These are phyloP conservation scores for Bretschneidera sinensis DNA, from an alignment of 345 rosid genomes.

Conservation along the genomic window DNA sequence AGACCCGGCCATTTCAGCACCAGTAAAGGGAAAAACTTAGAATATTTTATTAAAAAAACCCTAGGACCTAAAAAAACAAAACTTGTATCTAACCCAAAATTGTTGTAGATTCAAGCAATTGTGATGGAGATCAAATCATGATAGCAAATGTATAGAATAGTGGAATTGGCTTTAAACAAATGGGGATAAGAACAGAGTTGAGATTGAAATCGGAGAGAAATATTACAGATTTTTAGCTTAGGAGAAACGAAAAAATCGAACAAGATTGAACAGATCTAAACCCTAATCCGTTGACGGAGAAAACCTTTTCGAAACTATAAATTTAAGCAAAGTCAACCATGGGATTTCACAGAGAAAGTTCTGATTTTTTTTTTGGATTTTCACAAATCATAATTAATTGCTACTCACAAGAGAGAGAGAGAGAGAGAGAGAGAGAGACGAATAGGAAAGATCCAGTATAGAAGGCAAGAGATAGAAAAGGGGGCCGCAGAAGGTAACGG, in stretches of 20 bases:
- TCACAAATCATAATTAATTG: too few relatives aligned
- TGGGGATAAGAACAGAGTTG: too few relatives aligned
- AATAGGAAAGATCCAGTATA: neutral
- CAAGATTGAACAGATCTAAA: conserved; percentile 6
- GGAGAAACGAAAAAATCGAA: too few relatives aligned
- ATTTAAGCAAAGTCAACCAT: conserved; percentile 5
- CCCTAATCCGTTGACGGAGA: conserved; percentile 3
- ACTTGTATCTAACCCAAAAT: conserved; percentile 9
- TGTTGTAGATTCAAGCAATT: conserved; percentile 1
- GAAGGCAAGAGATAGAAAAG: neutral
- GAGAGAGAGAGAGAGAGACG: too few relatives aligned
- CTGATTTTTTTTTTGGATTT: too few relatives aligned
- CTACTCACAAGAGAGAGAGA: too few relatives aligned
- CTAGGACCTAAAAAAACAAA: neutral
- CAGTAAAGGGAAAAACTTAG: neutral
- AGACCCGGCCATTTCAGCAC: conserved; percentile 45
- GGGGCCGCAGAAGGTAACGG: neutral
- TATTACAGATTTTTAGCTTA: too few relatives aligned
- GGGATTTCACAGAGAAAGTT: neutral
- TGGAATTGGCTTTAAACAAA: too few relatives aligned
- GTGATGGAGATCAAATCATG: neutral
- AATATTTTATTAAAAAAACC: neutral
- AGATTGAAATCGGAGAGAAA: too few relatives aligned
- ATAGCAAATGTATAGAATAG: neutral
- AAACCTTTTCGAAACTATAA: too few relatives aligned